Evolutionary conservation across 441 rosid species (phyloP).

Genomic region (Adansonia grandidieri): DNA sequence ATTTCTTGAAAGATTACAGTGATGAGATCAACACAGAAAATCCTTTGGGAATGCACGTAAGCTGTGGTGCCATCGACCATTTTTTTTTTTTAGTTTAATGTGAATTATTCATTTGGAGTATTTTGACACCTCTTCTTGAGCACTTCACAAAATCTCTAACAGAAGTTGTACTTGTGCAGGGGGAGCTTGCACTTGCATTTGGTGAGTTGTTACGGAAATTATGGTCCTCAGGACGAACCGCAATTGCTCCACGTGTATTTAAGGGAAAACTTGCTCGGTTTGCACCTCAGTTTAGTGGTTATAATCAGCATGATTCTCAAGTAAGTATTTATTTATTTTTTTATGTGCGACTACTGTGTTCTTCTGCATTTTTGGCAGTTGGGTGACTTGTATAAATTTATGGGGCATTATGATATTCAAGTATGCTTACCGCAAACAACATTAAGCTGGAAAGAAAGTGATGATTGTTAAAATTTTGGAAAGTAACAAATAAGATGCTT

Average conservation of each 20-base stretch:
- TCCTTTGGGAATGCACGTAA: conserved; percentile 70
- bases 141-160: conserved; percentile 35
- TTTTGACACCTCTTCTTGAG: conserved; percentile 7
- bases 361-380: neutral
- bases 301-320: conserved; percentile 75
- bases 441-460: neutral
- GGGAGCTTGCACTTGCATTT: conserved; percentile 67
- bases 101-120: neutral
- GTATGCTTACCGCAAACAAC: neutral
- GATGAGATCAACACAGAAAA: conserved; percentile 59
- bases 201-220: conserved; percentile 62
- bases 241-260: conserved; percentile 58
- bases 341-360: neutral
- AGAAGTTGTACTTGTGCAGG: conserved; percentile 49
- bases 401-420: neutral
- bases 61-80: conserved; percentile 26
- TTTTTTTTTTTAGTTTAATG: neutral
- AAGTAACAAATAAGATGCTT: neutral
- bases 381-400: conserved; percentile 1
- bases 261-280: conserved; percentile 66
- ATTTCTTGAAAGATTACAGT: conserved; percentile 60
- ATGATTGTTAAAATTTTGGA: neutral
- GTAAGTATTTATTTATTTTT: conserved; percentile 37
- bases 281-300: conserved; percentile 72
- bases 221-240: conserved; percentile 53